These are phyloP conservation scores for Cladophialophora carrionii DNA, from an alignment of 2,329 filamentous ascomycete genomes.

Conservation along the genomic window DNA sequence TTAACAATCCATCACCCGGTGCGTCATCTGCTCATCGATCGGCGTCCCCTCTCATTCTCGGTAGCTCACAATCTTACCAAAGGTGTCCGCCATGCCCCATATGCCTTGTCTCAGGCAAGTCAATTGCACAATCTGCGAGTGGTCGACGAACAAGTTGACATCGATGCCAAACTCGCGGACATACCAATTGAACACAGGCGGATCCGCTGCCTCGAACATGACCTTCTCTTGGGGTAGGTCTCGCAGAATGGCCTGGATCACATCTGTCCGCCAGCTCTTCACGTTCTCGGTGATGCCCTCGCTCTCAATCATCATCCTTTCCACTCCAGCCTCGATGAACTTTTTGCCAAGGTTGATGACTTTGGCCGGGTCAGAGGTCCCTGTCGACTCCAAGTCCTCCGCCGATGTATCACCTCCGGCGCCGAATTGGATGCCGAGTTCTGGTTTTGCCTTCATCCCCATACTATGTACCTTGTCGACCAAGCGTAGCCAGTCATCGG, in stretches of 20 bases:
- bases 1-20: neutral
- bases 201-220: constrained; percentile 63
- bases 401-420: constrained; percentile 59
- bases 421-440: constrained; percentile 61
- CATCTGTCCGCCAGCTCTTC: constrained; percentile 58
- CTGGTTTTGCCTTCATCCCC: constrained; percentile 58
- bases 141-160: constrained; percentile 62
- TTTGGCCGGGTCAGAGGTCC: constrained; percentile 55
- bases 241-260: constrained; percentile 57
- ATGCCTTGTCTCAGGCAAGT: constrained; percentile 57
- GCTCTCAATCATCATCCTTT: constrained; percentile 63
- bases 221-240: constrained; percentile 57
- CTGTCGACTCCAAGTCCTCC: constrained; percentile 52
- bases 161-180: constrained; percentile 54
- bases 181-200: constrained; percentile 44
- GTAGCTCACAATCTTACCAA: constrained; percentile 55
- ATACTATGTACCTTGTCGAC: constrained; percentile 54
- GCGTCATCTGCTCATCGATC: neutral
- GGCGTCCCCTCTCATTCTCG: constrained; percentile 16
- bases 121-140: constrained; percentile 62
- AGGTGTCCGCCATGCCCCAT: constrained; percentile 61
- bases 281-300: constrained; percentile 64
- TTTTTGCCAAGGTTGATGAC: constrained; percentile 55
- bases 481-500: constrained; percentile 58
- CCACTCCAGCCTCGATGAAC: constrained; percentile 58